These are phyloP conservation scores for Candida dubliniensis DNA, from an alignment of 1,139 yeast genomes.

Conservation along the genomic window DNA sequence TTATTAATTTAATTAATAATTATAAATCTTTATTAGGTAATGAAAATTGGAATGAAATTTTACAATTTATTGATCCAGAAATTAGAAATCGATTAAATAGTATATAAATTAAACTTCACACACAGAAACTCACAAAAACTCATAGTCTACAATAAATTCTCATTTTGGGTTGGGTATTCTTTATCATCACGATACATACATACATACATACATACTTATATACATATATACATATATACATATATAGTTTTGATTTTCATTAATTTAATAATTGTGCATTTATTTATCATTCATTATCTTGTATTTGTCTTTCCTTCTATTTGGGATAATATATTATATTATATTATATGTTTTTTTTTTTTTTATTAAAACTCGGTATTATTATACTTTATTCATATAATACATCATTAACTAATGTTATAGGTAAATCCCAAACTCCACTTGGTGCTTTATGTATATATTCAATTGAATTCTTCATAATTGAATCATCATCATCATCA, in stretches of 20 bases:
- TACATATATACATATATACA: no score
- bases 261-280: no score
- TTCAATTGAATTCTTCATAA: slow-evolving; percentile 23
- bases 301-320: no score
- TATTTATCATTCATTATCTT: background rate
- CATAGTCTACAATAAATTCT: background rate
- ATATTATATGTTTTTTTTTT: no score
- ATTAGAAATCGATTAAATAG: slow-evolving; percentile 9
- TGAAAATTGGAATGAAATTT: slow-evolving; percentile 34
- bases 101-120: slow-evolving; percentile 4
- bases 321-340: no score
- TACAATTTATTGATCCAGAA: slow-evolving; percentile 27
- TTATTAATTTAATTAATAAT: slow-evolving; percentile 45
- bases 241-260: no score
- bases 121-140: background rate
- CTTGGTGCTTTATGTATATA: slow-evolving; percentile 60
- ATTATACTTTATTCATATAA: slow-evolving; percentile 39
- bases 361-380: no score
- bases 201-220: no score
- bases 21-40: slow-evolving; percentile 53
- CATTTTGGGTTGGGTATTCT: no score
- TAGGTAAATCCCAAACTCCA: slow-evolving; percentile 83
- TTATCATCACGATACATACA: no score
- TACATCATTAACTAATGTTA: slow-evolving; percentile 67
- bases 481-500: background rate